Evolutionary conservation across 768 basidiomycete species (phyloP), one percentile per base, ranked within the genome.

Genomic region (Gloeophyllum trabeum): DNA sequence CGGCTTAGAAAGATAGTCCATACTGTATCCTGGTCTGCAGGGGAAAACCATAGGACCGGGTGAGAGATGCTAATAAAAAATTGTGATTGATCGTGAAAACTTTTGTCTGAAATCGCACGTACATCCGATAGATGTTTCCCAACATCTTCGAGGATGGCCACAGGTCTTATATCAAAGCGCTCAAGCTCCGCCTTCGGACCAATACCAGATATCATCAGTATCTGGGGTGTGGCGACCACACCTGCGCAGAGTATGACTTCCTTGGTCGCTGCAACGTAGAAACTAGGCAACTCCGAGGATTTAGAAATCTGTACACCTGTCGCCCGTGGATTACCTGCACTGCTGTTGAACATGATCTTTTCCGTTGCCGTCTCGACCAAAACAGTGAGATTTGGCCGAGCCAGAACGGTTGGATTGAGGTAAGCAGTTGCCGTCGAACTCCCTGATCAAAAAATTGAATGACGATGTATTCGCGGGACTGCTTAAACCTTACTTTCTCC

Each of bases 351-450:
- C 12, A 57, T 19, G 18, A 53, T 46, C 28, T 45, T 43, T 37
- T 54, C 51, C 0, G 45, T 45, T 30, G 38, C 46, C 5, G 41
- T 37, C 0, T 47, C 34, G 4, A 51, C 40, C 3, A 47, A 53
- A 4, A 58, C 49, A 3, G 52, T 51, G 16, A 56, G 50, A 42
- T 58, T 58, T 2, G 50, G 50, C n/a, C 57, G 35, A 3, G 25
- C 21, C 19, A 53, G 48, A 4, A 56, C 55, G 7, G 46, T 46
- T 2, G 19, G 22, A 5, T 35, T 52, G 21, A 58, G 51, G 21
- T 56, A 58, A 2, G 55, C 55, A n/a, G 48, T 50, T 21, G 57
- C 54, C 5, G 53, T 44, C 5, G 54, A 54, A 42, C 49, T 51
- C 23, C 57, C 56, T 57, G 21, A 28, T 16, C 3, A 14, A 16